A percentile compares a stretch with the other conserved stretches of the same genome.
Conservation (phyloP, 805 yeast species). For the Candida morakotiae region DNA sequence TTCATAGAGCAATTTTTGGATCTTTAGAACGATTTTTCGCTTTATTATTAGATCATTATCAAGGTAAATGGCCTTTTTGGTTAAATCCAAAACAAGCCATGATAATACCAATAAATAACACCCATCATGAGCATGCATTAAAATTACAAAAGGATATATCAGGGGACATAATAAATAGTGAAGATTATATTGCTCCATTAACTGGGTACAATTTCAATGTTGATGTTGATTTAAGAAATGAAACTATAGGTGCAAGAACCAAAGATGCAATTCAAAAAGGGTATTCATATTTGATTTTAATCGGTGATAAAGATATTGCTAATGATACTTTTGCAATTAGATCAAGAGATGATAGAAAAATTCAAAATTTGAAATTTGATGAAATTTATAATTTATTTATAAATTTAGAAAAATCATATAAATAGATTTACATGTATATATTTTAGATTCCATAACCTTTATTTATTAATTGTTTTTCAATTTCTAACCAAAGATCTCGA, state of each 20-base stretch:
- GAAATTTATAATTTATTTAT: conserved; percentile 53
- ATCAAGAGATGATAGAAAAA: conserved; percentile 45
- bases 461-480: conserved; percentile 68
- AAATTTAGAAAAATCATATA: conserved; percentile 50
- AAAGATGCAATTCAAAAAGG: conserved; percentile 74
- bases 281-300: conserved; percentile 73
- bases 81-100: conserved; percentile 86
- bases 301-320: conserved; percentile 82
- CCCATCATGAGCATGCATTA: conserved; percentile 55
- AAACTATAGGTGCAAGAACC: conserved; percentile 75
- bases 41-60: conserved; percentile 80
- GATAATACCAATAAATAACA: conserved; percentile 71
- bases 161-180: conserved; percentile 37
- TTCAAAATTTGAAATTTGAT: conserved; percentile 41
- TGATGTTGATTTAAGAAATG: conserved; percentile 71
- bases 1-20: conserved; percentile 94
- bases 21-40: conserved; percentile 93
- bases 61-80: conserved; percentile 98
- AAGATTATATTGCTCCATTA: conserved; percentile 46
- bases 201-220: conserved; percentile 61
- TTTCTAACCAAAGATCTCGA: conserved; percentile 77
- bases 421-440: conserved; percentile 12
- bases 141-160: conserved; percentile 40
- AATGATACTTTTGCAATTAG: conserved; percentile 61
- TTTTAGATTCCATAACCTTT: conserved; percentile 48